phyloP scores from a whole-genome alignment of 768 basidiomycete genomes.

The Leucocoprinus leucothites region DNA sequence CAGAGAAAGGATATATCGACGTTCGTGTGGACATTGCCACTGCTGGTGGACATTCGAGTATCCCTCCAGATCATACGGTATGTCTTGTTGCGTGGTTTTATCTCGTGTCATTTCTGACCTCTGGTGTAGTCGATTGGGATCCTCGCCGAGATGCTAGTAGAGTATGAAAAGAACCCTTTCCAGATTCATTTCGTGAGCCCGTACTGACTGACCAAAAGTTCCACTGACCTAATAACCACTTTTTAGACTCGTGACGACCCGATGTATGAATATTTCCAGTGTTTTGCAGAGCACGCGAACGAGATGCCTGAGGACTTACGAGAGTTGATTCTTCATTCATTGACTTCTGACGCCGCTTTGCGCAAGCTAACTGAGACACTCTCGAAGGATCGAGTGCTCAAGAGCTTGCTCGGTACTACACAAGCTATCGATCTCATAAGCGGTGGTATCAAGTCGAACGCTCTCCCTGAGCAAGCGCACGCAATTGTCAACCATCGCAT shows the following conservation, averaged over 20 bases:
- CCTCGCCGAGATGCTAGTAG: slow-evolving; percentile 64
- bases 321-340: slow-evolving; percentile 43
- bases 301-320: slow-evolving; percentile 47
- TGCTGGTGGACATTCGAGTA: slow-evolving; percentile 82
- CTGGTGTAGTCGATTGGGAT: slow-evolving; percentile 70
- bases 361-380: slow-evolving; percentile 45
- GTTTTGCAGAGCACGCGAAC: slow-evolving; percentile 61
- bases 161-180: slow-evolving; percentile 67
- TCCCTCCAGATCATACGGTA: slow-evolving; percentile 81
- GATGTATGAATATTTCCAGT: slow-evolving; percentile 59
- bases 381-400: slow-evolving; percentile 34
- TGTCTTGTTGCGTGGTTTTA: slow-evolving; percentile 16
- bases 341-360: slow-evolving; percentile 48
- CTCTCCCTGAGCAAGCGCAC: slow-evolving; percentile 71
- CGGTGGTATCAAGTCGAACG: slow-evolving; percentile 74
- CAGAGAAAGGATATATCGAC: slow-evolving; percentile 73
- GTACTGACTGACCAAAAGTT: background rate
- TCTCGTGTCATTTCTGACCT: too few species aligned
- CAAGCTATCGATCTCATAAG: slow-evolving; percentile 73
- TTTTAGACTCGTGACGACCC: slow-evolving; percentile 52
- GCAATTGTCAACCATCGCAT: slow-evolving; percentile 75
- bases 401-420: slow-evolving; percentile 61
- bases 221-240: background rate
- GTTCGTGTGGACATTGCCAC: slow-evolving; percentile 59
- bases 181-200: slow-evolving; percentile 43